Base-by-base conservation (phyloP, 1,139 yeast species). In the Diutina mesorugosa region DNA sequence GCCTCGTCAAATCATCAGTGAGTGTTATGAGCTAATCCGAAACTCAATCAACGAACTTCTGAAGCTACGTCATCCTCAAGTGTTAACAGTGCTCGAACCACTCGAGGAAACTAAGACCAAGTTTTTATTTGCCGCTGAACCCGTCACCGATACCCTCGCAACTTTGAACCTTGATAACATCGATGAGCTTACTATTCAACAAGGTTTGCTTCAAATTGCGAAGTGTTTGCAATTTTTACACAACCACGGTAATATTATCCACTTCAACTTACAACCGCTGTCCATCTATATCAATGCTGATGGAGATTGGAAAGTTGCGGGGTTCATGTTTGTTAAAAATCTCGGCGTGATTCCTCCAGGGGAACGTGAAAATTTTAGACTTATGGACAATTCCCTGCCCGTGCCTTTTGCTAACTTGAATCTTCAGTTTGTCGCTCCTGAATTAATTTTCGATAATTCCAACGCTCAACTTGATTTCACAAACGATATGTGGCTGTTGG, bases 251-350 rank as follows among this genome's bases (percentile, higher is more conserved):
- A 79, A 84, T 21, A 80, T 83, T 41, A 86, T 89, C 16, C 97
- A 91, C 70, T 70, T 87, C 62, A 89, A 90, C 62, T 63, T 95
- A 41, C 85, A 85, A 61, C 99, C 99, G 0, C 73, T 80, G 14
- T 82, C 96, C 0, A 76, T 93, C 0, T 80, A 85, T 59, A 78
- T 93, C 30, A 91, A 87, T 61, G 84, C 82, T 50, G 90, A 87
- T 62, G 95, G 96, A 1, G 99, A 93, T 69, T 95, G 98, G 98
- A 93, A 91, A 68, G 68, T 93, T 2, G 80, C 87, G 8, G 97
- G 98, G 0, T 78, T 87, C 61, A 80, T 80, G 55, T 86, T 86
- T 63, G 68, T 88, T 32, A 85, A 85, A 51, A 79, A 78, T 58
- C 63, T 81, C 56, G 77, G 68, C 60, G 79, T 77, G 54, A 71